Base-by-base conservation (phyloP, 2,329 filamentous ascomycete genomes). In the Penicillium olsonii region DNA sequence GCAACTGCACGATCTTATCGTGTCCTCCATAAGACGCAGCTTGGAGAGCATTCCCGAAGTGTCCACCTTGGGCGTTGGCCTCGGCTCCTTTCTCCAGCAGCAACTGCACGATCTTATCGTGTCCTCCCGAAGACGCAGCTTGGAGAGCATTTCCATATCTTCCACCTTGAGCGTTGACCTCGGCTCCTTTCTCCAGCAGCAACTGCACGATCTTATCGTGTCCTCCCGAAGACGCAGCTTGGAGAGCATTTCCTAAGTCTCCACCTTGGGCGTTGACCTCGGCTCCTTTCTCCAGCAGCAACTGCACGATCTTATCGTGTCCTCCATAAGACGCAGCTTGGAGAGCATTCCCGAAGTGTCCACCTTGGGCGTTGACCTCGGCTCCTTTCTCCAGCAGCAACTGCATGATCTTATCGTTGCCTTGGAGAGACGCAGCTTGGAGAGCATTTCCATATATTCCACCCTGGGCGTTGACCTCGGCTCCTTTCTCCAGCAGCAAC, bases 281-380 rank as follows among this genome's bases (percentile, higher is more conserved):
- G 27, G 27, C 27, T 31, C 27, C 27, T 31, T 14, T 11, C 10
- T 31, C 27, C 14, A 31, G 10, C 27, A 31, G 27, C 27, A 31
- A 18, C 14, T 31, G 41, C 33, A 43, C 40, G 34, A 40, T 40
- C 33, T 39, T 34, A 39, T 43, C 18, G 22, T 44, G 40, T 39
- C 40, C 46, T 44, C 14, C 8, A 3, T 6, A 43, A 44, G 33
- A 44, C 2, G 46, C 46, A 26, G 46, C 46, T 18, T 49, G 35
- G n/a, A 49, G 46, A 20, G 46, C 34, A 44, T 44, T 49, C 24
- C 40, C 19, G 34, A 34, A 37, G 5, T 43, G 15, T 42, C 45
- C 27, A 31, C 27, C 27, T 14, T 31, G 27, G 27, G 10, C 27
- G 14, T 31, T 31, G 27, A 31, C 10, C 31, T 48, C 14, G 11